phyloP scores from a whole-genome alignment of 2,329 filamentous ascomycete species.

The Monilinia fructigena region DNA sequence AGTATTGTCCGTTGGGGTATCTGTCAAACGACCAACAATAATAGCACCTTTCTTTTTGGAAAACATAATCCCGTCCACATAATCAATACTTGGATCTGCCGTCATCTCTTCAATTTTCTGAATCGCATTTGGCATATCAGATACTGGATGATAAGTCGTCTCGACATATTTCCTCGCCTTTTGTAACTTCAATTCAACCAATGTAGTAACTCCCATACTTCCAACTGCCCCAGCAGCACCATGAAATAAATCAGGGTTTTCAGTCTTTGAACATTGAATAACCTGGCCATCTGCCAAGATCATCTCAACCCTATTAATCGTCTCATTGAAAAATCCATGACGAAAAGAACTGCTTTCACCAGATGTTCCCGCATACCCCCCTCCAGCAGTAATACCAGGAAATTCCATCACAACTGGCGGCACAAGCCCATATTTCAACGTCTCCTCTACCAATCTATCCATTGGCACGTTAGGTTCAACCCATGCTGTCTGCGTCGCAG shows the following conservation, averaged over 20 bases:
- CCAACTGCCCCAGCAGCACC: conserved; percentile 60
- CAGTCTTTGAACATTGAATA: conserved; percentile 47
- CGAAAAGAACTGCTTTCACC: conserved; percentile 67
- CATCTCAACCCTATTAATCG: conserved; percentile 61
- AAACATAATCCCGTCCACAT: conserved; percentile 60
- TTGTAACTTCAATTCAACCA: conserved; percentile 57
- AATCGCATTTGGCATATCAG: conserved; percentile 46
- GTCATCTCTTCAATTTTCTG: conserved; percentile 43
- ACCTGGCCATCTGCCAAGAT: conserved; percentile 59
- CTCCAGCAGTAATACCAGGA: conserved; percentile 66
- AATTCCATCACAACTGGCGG: conserved; percentile 70
- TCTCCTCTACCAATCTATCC: conserved; percentile 60
- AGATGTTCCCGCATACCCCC: conserved; percentile 64
- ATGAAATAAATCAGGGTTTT: conserved; percentile 56
- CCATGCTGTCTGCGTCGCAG: conserved; percentile 45
- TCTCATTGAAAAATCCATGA: conserved; percentile 65
- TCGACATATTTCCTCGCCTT: conserved; percentile 55
- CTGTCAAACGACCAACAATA: conserved; percentile 52
- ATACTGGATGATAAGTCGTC: conserved; percentile 52
- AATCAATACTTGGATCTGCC: conserved; percentile 47
- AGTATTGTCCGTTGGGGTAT: conserved; percentile 38
- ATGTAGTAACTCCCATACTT: conserved; percentile 59
- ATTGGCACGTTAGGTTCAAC: conserved; percentile 71
- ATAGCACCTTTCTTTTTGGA: conserved; percentile 51
- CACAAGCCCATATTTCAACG: conserved; percentile 54